Percentiles rank a stretch among this genome's conserved stretches.
Conservation (phyloP, 306 rosid species). For the Amphicarpaea edgeworthii region DNA sequence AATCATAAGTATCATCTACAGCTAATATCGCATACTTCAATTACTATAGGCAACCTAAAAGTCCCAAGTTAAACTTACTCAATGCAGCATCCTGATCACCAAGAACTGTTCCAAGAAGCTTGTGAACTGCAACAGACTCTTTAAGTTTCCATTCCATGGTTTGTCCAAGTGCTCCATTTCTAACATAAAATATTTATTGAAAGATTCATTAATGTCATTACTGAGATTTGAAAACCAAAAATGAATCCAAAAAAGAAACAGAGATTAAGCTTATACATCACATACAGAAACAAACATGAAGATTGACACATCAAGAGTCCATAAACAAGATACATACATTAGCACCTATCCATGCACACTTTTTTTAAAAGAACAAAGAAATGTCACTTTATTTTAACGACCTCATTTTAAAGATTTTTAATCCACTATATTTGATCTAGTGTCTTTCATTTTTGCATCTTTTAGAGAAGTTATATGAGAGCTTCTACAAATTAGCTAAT, state of each 20-base stretch:
- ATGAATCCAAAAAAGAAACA: slow-evolving; percentile 32
- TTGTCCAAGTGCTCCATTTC: slow-evolving; percentile 81
- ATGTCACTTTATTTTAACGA: background rate
- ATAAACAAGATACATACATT: background rate
- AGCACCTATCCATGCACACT: background rate
- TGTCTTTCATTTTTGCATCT: background rate
- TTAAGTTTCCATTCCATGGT: slow-evolving; percentile 76
- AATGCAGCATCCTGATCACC: slow-evolving; percentile 69
- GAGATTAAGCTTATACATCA: slow-evolving; percentile 6
- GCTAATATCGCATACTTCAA: too few species aligned
- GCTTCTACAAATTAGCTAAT: too few species aligned
- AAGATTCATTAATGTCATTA: slow-evolving; percentile 23
- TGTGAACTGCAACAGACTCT: slow-evolving; percentile 82
- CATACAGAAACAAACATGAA: slow-evolving; percentile 11
- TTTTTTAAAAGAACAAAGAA: background rate
- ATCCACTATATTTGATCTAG: background rate
- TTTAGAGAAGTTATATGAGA: too few species aligned
- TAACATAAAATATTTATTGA: slow-evolving; percentile 42
- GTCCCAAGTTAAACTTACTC: slow-evolving; percentile 60
- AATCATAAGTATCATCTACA: too few species aligned
- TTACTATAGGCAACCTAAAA: background rate
- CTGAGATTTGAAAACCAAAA: background rate
- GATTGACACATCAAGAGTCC: background rate
- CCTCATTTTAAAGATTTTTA: background rate
- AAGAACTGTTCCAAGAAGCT: slow-evolving; percentile 72